Base-by-base conservation (phyloP, 805 yeast species). In the Wickerhamiella alocasiicola region DNA sequence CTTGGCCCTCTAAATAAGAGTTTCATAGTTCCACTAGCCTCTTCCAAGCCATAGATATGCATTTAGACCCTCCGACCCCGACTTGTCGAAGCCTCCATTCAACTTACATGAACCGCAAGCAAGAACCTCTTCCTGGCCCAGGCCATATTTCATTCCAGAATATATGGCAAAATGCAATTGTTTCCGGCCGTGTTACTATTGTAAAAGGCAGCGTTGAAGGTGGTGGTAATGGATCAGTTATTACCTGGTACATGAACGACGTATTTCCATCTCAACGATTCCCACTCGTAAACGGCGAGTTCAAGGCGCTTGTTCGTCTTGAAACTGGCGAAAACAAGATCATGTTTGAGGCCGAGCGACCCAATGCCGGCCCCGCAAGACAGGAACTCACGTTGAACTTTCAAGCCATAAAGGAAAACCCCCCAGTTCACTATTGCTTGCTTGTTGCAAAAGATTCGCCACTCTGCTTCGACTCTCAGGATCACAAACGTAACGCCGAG, bases 371-470 rank as follows among this genome's bases (percentile, higher is more conserved):
- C n/a, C 25, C 29, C 15, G 16, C 19, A 18, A 21, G 28, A 15
- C 30, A 31, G n/a, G 44, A 34, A 29, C 64, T 72, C 16, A 55
- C 50, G 0, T 54, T 78, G 31, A 59, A 59, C 39, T 78, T 75
- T 54, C 56, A 64, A 1, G 85, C 84, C 0, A 53, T 80, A 20
- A 51, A 64, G 2, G 70, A 74, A 41, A 74, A 80, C 50, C 81
- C 81, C 35, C 91, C 91, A 0, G 61, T 87, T n/a, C 91, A 87
- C 57, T 58, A 87, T 36, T 84, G 91, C 54, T 55, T 85, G 6
- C 55, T 88, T 11, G 60, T 84, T 2, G 96, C 82, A 2, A 68
- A 64, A 41, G 97, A 87, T 54, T 81, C 94, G 2, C 72, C 75
- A 3, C 71, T 74, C 16, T 46, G 57, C 2, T 87, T 72, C 54